Evolutionary conservation across 805 yeast species (phyloP), one percentile per base, ranked within the genome.

Genomic region (Pichia paraexigua): DNA sequence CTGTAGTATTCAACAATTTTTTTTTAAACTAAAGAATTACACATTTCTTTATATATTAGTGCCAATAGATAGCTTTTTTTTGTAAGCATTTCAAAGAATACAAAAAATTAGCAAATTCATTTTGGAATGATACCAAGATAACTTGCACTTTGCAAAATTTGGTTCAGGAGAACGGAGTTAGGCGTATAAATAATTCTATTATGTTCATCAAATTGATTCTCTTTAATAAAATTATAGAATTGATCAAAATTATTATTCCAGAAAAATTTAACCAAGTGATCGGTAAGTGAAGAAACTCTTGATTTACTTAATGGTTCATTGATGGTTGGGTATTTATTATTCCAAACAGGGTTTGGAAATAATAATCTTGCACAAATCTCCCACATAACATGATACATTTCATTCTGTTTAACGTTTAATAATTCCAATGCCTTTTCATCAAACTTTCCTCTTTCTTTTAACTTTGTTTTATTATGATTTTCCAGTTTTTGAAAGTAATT

Each of bases 211-310:
- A 46, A 44, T 50, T 58, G 61, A 21, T 55, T 49, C 4, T 43
- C 50, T 47, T 60, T 58, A 28, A 66, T 43, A 48, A 57, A 62
- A 43, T 54, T 53, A 49, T 57, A 63, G 20, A 65, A 55, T 4
- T 59, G 53, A 3, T 61, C 59, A 9, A 56, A 50, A 25, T 58
- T 54, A 45, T 59, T 60, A 13, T 56, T 53, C 66, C 68, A 66
- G 48, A 58, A 63, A 45, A 63, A 63, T 48, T 63, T 64, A 28
- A 65, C 53, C n/a, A 66, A 56, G 45, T 65, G 66, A 17, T 63
- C 66, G 1, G 63, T 53, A 30, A 66, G 47, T 12, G 68, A 65
- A 22, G 57, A 55, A 35, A 66, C 50, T 50, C 60, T 63, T 17
- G 57, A 49, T 25, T 47, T 45, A 30, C 51, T 60, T 18, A 64